These are phyloP conservation scores for Salpingoeca rosetta DNA, from an alignment of 78 protist genomes.

Conservation along the genomic window DNA sequence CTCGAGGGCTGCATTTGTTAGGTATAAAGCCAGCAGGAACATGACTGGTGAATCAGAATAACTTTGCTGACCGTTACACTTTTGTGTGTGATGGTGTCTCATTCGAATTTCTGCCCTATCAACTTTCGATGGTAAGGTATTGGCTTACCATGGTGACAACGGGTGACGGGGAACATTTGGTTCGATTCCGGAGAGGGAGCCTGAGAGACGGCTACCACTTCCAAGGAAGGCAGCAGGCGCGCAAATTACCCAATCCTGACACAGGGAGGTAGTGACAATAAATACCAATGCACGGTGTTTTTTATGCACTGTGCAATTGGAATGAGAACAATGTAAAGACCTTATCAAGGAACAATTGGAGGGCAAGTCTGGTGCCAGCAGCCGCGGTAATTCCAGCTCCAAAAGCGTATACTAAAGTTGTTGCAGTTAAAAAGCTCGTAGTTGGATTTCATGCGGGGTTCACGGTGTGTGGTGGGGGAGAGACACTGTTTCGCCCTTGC, in stretches of 20 bases:
- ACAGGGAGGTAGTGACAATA: constrained; percentile 77
- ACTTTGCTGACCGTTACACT: constrained; percentile 61
- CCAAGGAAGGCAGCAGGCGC: no score
- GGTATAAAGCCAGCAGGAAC: constrained; percentile 18
- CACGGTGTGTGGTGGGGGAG: no score
- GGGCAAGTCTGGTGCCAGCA: constrained; percentile 92
- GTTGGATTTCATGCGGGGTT: no score
- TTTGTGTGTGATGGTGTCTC: constrained; percentile 54
- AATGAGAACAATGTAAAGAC: constrained; percentile 63
- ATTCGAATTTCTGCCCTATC: constrained; percentile 84
- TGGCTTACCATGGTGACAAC: constrained; percentile 80
- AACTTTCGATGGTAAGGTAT: constrained; percentile 81
- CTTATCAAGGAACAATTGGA: constrained; percentile 74
- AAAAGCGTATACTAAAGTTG: constrained; percentile 69
- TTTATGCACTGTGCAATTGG: constrained; percentile 33
- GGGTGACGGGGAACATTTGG: constrained; percentile 70
- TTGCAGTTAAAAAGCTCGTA: constrained; percentile 78
- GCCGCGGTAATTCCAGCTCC: constrained; percentile 86
- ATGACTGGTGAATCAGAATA: constrained; percentile 61
- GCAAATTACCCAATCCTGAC: no score
- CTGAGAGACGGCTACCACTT: no score
- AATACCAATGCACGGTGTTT: constrained; percentile 45
- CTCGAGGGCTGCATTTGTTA: constrained; percentile 51
- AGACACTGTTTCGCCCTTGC: no score
- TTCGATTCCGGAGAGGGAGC: constrained; percentile 17